Conservation (phyloP, 116 monocot species). For the Trichopus zeylanicus region DNA sequence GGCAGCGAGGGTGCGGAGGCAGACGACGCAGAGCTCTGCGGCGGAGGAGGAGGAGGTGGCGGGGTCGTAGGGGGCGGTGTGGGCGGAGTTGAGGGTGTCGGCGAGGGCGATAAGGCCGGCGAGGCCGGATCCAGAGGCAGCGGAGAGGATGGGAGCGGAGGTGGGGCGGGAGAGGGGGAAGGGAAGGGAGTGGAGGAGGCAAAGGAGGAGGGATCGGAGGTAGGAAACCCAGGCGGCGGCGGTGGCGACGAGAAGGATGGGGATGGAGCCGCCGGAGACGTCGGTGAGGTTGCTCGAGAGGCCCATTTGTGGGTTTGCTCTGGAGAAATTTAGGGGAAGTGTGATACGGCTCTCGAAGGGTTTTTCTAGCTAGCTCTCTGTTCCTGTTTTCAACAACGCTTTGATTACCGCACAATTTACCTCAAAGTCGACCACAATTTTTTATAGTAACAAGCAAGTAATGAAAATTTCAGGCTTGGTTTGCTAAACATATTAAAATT, state of each 20-base stretch:
- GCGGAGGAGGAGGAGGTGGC: not conserved
- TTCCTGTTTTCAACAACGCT: no score
- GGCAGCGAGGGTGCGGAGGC: slow-evolving; percentile 14
- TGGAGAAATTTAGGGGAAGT: slow-evolving; percentile 1
- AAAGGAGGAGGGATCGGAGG: slow-evolving; percentile 28
- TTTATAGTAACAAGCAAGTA: no score
- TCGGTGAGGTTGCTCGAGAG: slow-evolving; percentile 19
- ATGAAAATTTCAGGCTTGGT: no score
- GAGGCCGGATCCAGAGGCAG: slow-evolving; percentile 10
- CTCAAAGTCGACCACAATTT: no score
- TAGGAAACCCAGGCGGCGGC: slow-evolving; percentile 23
- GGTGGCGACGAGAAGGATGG: slow-evolving; percentile 26
- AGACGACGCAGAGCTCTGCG: slow-evolving; percentile 15
- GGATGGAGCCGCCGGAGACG: slow-evolving; percentile 29
- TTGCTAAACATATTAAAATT: no score
- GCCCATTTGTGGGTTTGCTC: slow-evolving; percentile 20
- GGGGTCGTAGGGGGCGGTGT: slow-evolving; percentile 6
- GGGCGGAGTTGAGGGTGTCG: slow-evolving; percentile 18
- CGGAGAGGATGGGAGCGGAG: not conserved
- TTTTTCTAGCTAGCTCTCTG: not conserved
- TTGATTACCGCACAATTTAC: no score
- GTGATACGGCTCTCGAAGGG: not conserved
- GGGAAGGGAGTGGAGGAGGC: slow-evolving; percentile 21
- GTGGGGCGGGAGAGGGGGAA: not conserved
- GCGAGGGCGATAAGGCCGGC: slow-evolving; percentile 26